These are phyloP conservation scores for Diaporthe caulivora DNA, from an alignment of 2,329 filamentous ascomycete genomes.

Conservation along the genomic window DNA sequence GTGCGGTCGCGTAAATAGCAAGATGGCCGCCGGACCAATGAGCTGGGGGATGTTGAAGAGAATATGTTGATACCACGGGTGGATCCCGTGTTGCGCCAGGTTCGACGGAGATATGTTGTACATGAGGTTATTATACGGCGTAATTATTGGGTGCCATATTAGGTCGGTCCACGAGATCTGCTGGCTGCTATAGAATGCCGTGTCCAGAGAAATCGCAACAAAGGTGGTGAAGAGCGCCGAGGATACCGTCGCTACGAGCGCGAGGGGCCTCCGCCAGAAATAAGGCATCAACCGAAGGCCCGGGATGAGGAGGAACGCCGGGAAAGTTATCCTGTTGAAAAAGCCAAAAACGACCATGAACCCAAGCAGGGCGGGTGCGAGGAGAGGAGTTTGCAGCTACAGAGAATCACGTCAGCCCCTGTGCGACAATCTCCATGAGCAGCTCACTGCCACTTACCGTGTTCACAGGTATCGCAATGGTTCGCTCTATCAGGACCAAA, in stretches of 20 bases:
- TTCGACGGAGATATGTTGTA: slow-evolving; percentile 81
- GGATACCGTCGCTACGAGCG: slow-evolving; percentile 72
- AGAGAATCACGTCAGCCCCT: slow-evolving; percentile 43
- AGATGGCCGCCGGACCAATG: slow-evolving; percentile 75
- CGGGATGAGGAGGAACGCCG: slow-evolving; percentile 89
- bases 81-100: slow-evolving; percentile 80
- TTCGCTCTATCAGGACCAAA: slow-evolving; percentile 89
- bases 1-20: slow-evolving; percentile 70
- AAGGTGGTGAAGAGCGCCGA: slow-evolving; percentile 77
- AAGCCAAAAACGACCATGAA: slow-evolving; percentile 86
- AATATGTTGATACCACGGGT: slow-evolving; percentile 83
- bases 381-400: slow-evolving; percentile 79
- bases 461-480: slow-evolving; percentile 69
- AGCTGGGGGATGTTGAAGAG: slow-evolving; percentile 79
- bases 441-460: slow-evolving; percentile 67
- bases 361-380: slow-evolving; percentile 83
- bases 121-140: slow-evolving; percentile 80
- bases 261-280: slow-evolving; percentile 76
- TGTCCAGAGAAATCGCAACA: slow-evolving; percentile 85
- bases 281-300: slow-evolving; percentile 86
- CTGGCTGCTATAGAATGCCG: slow-evolving; percentile 79
- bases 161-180: slow-evolving; percentile 75
- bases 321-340: slow-evolving; percentile 98
- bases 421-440: slow-evolving; percentile 25
- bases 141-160: slow-evolving; percentile 75